These are phyloP conservation scores for Fusarium heterosporum DNA, from an alignment of 2,329 filamentous ascomycete species.

Conservation along the genomic window DNA sequence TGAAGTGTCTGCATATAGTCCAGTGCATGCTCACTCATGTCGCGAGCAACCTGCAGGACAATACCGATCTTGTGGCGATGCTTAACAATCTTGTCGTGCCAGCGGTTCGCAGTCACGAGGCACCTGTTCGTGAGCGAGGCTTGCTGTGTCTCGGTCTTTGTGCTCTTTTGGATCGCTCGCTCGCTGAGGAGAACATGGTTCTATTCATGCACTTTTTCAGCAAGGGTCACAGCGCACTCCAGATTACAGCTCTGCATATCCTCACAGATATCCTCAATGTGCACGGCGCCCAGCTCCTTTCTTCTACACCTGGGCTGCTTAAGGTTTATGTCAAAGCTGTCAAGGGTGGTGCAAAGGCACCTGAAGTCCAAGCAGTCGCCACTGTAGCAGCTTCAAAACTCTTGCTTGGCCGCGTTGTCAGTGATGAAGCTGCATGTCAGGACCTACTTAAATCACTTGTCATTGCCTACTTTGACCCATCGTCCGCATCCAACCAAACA, in stretches of 20 bases:
- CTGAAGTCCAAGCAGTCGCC: slow-evolving; percentile 83
- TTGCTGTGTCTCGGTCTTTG: slow-evolving; percentile 91
- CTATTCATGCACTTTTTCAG: slow-evolving; percentile 96
- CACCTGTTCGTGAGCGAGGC: slow-evolving; percentile 90
- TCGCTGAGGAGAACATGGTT: slow-evolving; percentile 90
- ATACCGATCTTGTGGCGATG: slow-evolving; percentile 95
- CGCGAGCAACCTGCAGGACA: slow-evolving; percentile 85
- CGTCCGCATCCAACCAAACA: slow-evolving; percentile 81
- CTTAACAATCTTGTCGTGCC: slow-evolving; percentile 97
- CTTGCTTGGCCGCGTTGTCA: slow-evolving; percentile 82
- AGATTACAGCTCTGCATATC: slow-evolving; percentile 91
- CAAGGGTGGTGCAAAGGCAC: slow-evolving; percentile 74
- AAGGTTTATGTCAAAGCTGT: slow-evolving; percentile 90
- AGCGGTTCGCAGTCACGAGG: slow-evolving; percentile 92
- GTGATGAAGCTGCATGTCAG: slow-evolving; percentile 72
- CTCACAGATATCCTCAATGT: slow-evolving; percentile 93
- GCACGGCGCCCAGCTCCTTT: slow-evolving; percentile 82
- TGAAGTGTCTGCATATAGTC: slow-evolving; percentile 97
- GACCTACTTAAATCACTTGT: slow-evolving; percentile 88
- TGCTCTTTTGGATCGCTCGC: slow-evolving; percentile 88
- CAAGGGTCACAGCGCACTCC: slow-evolving; percentile 89
- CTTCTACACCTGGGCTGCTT: slow-evolving; percentile 74
- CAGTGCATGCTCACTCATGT: slow-evolving; percentile 98
- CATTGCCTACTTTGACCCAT: slow-evolving; percentile 89
- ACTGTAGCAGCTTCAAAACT: slow-evolving; percentile 87